Evolutionary conservation across 2,329 filamentous ascomycete genomes (phyloP), one percentile per base, ranked within the genome.

Genomic region (Fusarium sp.): DNA sequence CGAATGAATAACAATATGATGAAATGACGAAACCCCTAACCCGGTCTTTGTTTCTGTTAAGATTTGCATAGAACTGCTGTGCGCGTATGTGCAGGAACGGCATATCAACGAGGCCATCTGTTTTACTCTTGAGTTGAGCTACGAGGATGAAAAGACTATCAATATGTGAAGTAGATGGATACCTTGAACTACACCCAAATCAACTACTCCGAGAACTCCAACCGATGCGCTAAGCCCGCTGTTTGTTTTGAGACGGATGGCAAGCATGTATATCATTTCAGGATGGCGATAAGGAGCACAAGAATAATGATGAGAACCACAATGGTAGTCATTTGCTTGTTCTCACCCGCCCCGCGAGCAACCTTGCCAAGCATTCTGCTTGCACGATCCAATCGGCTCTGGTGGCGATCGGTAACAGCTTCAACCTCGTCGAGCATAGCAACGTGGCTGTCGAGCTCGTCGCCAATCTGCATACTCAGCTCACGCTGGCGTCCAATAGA

Each of bases 381-480:
- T 32, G 95, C 96, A 11, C 92, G 84, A 70, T 94, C 88, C 51
- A 99, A 83, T 49, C 92, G 88, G 25, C 83, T 84, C 77, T 91
- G 87, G 80, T 98, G 94, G 59, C 94, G 83, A 77, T 97, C 94
- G 9, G 94, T 92, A 20, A 90, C 86, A 44, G 87, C 86, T 75
- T 98, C 96, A 44, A 96, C 89, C 73, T 97, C 95, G 77, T 97
- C 95, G 30, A 99, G 84, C 83, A 99, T 84, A 71, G 91, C 85
- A 37, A 96, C 92, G 75, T 99, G 96, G 71, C 89, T 91, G 73
- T 98, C 96, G 35, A 99, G 85, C 83, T 99, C 96, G 77, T 97
- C 92, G 30, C 96, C 95, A 74, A 99, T 98, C 82, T 96, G 93
- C 82, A 97, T 96, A 76, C 91, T 94, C 65, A 99, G 84, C 81